phyloP scores from a whole-genome alignment of 2,329 filamentous ascomycete genomes.

The Penicillium sp. region DNA sequence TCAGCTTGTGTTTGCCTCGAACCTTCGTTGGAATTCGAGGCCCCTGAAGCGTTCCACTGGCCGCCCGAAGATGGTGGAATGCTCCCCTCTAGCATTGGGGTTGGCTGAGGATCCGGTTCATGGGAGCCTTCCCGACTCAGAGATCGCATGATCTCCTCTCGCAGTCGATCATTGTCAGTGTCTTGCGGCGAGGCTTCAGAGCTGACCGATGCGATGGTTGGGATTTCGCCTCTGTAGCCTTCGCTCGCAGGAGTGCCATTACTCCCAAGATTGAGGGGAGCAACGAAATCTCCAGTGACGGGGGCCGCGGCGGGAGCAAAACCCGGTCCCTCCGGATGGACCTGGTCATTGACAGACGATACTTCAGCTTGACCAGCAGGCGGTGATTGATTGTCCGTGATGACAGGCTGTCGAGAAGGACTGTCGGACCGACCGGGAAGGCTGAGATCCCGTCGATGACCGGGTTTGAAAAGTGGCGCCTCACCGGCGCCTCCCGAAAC shows the following conservation, averaged over 20 bases:
- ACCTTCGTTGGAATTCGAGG: conserved; percentile 15
- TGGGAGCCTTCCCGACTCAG: conserved; percentile 37
- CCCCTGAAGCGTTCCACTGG: conserved; percentile 29
- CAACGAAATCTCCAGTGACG: conserved; percentile 21
- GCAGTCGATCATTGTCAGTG: conserved; percentile 40
- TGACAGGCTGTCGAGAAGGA: conserved; percentile 53
- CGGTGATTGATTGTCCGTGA: conserved; percentile 42
- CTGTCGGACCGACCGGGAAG: conserved; percentile 55
- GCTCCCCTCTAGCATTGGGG: conserved; percentile 20
- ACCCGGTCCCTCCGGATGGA: neutral
- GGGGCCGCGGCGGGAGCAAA: neutral
- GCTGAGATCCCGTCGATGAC: conserved; percentile 53
- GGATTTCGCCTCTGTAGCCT: conserved; percentile 19
- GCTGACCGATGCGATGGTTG: conserved; percentile 30
- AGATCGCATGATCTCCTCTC: conserved; percentile 45
- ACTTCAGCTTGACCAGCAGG: conserved; percentile 43
- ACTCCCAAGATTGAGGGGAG: conserved; percentile 30
- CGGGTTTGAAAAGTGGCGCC: conserved; percentile 43
- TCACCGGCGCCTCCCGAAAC: conserved; percentile 9
- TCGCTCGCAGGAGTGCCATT: conserved; percentile 14
- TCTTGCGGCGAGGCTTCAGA: conserved; percentile 34
- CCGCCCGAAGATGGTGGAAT: conserved; percentile 36
- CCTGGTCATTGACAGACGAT: conserved; percentile 22
- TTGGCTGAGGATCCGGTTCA: conserved; percentile 20
- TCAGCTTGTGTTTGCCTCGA: conserved; percentile 13